Conservation (phyloP, 768 basidiomycete species). For the Pleurotus pulmonarius region DNA sequence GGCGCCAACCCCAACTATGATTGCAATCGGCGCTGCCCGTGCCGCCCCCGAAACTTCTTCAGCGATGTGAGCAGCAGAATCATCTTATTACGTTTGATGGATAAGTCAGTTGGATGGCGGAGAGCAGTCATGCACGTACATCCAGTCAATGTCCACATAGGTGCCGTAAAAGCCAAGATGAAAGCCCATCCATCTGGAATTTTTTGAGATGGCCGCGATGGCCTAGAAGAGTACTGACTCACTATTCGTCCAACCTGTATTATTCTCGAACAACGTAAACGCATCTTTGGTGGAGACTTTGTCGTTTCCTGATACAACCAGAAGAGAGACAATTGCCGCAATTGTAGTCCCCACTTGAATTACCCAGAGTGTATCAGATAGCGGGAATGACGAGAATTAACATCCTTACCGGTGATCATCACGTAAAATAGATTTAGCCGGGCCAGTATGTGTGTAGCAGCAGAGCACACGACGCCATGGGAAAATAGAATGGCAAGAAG, state of each 20-base stretch:
- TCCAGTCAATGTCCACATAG: constrained; percentile 80
- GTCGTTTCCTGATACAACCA: constrained; percentile 51
- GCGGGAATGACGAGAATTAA: constrained; percentile 10
- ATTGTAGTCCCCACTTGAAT: constrained; percentile 57
- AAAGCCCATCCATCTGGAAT: constrained; percentile 70
- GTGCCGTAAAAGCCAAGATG: constrained; percentile 65
- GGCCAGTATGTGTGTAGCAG: constrained; percentile 61
- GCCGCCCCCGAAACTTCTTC: constrained; percentile 69
- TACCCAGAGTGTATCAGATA: not conserved
- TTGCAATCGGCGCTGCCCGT: constrained; percentile 63
- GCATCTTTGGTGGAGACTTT: constrained; percentile 67
- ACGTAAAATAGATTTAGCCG: constrained; percentile 71
- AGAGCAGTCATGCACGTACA: constrained; percentile 37
- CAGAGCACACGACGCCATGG: constrained; percentile 71
- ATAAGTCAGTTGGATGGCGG: not conserved
- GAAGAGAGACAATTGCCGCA: constrained; percentile 56
- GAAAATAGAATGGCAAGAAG: constrained; percentile 57
- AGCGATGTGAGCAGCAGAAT: constrained; percentile 73
- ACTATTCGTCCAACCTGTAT: constrained; percentile 66
- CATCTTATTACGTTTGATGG: constrained; percentile 38
- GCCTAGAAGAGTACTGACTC: constrained; percentile 15
- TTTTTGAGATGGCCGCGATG: not conserved
- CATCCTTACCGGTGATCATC: constrained; percentile 51
- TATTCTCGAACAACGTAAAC: constrained; percentile 68
- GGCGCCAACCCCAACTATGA: constrained; percentile 56